Base-by-base conservation (phyloP, 495 filamentous ascomycete genomes). In the Hypoxylon subgilvum region DNA sequence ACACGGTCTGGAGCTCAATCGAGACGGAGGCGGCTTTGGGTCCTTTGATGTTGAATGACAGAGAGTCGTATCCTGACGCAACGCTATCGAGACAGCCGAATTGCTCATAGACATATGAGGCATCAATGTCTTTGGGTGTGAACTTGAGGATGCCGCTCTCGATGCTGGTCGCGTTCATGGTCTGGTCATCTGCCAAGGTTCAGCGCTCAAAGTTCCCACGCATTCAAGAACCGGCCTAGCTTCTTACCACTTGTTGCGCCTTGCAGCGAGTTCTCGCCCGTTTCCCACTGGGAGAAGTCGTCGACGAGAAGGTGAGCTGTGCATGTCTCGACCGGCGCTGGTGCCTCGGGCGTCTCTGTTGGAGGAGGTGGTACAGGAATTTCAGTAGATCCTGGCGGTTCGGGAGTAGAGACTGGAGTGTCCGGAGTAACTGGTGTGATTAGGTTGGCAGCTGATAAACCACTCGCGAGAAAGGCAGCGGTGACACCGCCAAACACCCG, bases 41-140 rank as follows among this genome's bases (percentile, higher is more conserved):
- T 1, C 78, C 80, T 65, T 82, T 78, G 61, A 85, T 68, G 40
- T 72, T 76, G 60, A 86, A 86, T 22, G 79, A 76, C 31, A 86
- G 51, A 3, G 76, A 77, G 41, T 74, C 75, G 65, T 85, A 85
- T 7, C 73, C 73, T 21, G 72, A 65, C 18, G 74, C 72, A 7
- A 66, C 60, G 30, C 77, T 73, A 31, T 74, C 70, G 36, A 79
- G 65, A 61, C 83, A 86, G 6, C 66, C 56, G 48, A 85, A 80
- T 8, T 75, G 76, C 51, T 83, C 82, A 50, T 85, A 85, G 53
- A 84, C 81, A 63, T 86, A 86, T n/a, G 79, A 79, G 9, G 23
- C 31, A 2, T 69, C 62, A 7, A 51, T 50, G 38, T 73, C 53
- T 23, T 73, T 79, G 6, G 80, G 80, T 4, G 74, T 78, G 65